Evolutionary conservation across 1,284 basidiomycete genomes (phyloP).

Genomic region (Trichosporon ovoides): DNA sequence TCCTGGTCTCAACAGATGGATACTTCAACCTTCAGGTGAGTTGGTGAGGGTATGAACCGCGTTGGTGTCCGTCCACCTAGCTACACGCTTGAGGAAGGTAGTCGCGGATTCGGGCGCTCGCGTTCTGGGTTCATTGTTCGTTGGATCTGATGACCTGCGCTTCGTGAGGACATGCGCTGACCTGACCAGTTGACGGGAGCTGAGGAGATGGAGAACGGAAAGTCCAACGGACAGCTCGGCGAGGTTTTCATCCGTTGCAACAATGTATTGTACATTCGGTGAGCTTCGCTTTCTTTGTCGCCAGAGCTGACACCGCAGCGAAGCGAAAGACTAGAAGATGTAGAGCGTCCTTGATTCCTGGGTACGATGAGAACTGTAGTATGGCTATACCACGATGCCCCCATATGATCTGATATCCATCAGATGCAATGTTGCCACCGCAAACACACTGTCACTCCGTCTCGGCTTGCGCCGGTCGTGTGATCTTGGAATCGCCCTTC

Average conservation of each 20-base stretch:
- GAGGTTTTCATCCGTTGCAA: conserved; percentile 99
- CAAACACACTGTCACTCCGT: neutral
- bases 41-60: conserved; percentile 6
- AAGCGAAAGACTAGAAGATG: conserved; percentile 32
- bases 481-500: neutral
- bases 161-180: conserved; percentile 2
- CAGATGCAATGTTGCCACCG: neutral
- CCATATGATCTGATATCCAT: neutral
- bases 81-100: too few species aligned
- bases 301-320: conserved; percentile 23
- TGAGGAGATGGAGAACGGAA: conserved; percentile 95
- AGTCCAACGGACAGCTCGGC: conserved; percentile 90
- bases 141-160: too few species aligned
- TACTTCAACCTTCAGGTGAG: conserved; percentile 98
- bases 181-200: conserved; percentile 80
- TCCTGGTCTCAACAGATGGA: conserved; percentile 94
- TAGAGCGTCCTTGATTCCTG: neutral
- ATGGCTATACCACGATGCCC: conserved; percentile 4
- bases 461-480: too few species aligned
- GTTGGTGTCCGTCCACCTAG: neutral
- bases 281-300: conserved; percentile 15
- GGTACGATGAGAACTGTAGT: conserved; percentile 6
- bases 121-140: too few species aligned
- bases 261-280: conserved; percentile 80
- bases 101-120: too few species aligned